Evolutionary conservation across 2,329 filamentous ascomycete genomes (phyloP), one percentile per base, ranked within the genome.

Genomic region (Tolypocladium capitatum): DNA sequence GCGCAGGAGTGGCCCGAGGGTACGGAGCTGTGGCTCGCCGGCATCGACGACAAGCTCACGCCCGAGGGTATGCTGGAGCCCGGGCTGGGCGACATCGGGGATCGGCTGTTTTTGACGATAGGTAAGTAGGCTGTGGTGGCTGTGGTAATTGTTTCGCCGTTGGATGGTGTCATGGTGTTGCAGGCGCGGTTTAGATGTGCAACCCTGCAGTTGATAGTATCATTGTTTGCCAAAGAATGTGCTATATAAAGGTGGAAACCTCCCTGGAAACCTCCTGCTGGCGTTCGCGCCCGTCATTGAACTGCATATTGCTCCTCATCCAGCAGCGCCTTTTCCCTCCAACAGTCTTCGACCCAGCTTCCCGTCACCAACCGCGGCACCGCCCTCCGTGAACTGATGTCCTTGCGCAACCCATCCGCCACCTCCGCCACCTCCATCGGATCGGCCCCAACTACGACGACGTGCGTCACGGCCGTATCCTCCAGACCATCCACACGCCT

Each of bases 61-160:
- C 72, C 76, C n/a, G 75, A 73, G 54, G 90, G 91, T 9, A 95
- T 96, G 89, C 82, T 96, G 53, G 85, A 84, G 70, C 90, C 90
- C 0, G 91, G 91, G 0, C 60, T 96, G 53, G 91, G 90, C 1
- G 91, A 96, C 67, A 82, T 96, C 49, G 91, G 91, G 1, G 91
- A 97, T 68, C 73, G 91, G 45, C 65, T 97, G 66, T 96, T 91
- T 67, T 70, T 94, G 68, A 94, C 90, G 0, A 76, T 48, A 18
- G 51, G 47, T 10, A 53, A 53, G 43, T 53, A 47, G 27, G 16
- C 4, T 8, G 24, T 41, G 24, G 14, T 2, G n/a, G 7, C 21
- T 27, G 5, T n/a, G 14, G 35, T 2, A 28, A 35, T 48, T 20
- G 28, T 4, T 13, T 33, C 16, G 24, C 6, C 18, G 21, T 43